Evolutionary conservation across 169 alveolate species (phyloP).

Genomic region (Plasmodium adleri): DNA sequence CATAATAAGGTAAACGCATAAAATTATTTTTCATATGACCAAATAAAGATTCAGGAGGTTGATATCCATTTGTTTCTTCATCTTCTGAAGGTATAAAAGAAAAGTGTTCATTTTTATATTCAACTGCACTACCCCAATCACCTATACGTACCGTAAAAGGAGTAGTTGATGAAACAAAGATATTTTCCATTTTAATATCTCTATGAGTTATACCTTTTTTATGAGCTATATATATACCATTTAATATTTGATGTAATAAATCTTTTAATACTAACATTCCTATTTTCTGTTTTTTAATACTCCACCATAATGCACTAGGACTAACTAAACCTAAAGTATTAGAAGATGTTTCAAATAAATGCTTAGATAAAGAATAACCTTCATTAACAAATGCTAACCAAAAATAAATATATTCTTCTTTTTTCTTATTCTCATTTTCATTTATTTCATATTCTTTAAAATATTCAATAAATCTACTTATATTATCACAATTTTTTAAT

Average conservation of each 20-base stretch:
- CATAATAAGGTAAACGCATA: conserved; percentile 68
- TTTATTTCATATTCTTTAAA: conserved; percentile 61
- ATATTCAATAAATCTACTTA: conserved; percentile 72
- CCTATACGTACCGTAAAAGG: conserved; percentile 74
- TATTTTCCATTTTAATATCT: conserved; percentile 74
- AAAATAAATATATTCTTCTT: conserved; percentile 22
- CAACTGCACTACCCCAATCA: conserved; percentile 77
- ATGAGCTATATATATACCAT: conserved; percentile 69
- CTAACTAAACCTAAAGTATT: conserved; percentile 35
- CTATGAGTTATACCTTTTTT: conserved; percentile 53
- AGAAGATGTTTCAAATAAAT: conserved; percentile 28
- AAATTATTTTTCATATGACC: conserved; percentile 72
- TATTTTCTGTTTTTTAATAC: conserved; percentile 68
- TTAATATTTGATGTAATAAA: conserved; percentile 44
- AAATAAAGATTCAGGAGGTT: conserved; percentile 73
- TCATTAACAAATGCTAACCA: conserved; percentile 75
- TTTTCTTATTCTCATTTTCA: conserved; percentile 2
- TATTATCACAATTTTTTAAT: conserved; percentile 40
- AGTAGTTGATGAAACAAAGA: conserved; percentile 55
- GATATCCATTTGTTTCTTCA: conserved; percentile 76
- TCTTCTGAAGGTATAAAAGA: conserved; percentile 29
- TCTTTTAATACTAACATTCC: conserved; percentile 73
- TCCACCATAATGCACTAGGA: conserved; percentile 73
- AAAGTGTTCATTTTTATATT: conserved; percentile 23
- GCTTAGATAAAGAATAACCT: conserved; percentile 56